These are phyloP conservation scores for Musa beccarii DNA, from an alignment of 176 grass and related monocot genomes.

Conservation along the genomic window DNA sequence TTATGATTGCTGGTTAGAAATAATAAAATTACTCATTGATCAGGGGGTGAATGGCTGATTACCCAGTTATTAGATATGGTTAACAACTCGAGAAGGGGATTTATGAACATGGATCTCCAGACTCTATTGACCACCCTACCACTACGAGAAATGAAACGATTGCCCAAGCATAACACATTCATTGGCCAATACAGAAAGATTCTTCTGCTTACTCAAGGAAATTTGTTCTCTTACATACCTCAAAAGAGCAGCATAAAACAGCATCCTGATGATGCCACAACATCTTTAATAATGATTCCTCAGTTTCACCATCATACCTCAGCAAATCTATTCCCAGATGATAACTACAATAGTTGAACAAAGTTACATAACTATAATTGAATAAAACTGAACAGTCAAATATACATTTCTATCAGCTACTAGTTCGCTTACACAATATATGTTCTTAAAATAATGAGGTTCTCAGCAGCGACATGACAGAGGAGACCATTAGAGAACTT, in stretches of 20 bases:
- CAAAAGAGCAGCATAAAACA: slow-evolving; percentile 86
- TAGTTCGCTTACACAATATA: no score
- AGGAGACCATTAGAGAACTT: not conserved
- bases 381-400: not conserved
- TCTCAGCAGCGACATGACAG: not conserved
- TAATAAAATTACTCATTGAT: no score
- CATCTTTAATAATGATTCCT: slow-evolving; percentile 68
- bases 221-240: slow-evolving; percentile 30
- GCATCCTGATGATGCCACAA: slow-evolving; percentile 94
- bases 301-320: slow-evolving; percentile 42
- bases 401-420: not conserved
- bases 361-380: not conserved
- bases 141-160: not conserved
- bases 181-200: not conserved
- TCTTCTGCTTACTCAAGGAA: not conserved
- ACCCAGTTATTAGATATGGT: no score
- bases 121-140: not conserved
- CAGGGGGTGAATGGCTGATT: no score
- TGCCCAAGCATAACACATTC: not conserved
- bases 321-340: slow-evolving; percentile 81
- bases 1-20: no score
- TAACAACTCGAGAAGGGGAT: no score
- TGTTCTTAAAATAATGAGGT: not conserved
- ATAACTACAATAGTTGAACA: slow-evolving; percentile 38
- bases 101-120: no score